These are phyloP conservation scores for Syncephalastrum sp. DNA, from an alignment of 371 early-diverging fungal species.

Conservation along the genomic window DNA sequence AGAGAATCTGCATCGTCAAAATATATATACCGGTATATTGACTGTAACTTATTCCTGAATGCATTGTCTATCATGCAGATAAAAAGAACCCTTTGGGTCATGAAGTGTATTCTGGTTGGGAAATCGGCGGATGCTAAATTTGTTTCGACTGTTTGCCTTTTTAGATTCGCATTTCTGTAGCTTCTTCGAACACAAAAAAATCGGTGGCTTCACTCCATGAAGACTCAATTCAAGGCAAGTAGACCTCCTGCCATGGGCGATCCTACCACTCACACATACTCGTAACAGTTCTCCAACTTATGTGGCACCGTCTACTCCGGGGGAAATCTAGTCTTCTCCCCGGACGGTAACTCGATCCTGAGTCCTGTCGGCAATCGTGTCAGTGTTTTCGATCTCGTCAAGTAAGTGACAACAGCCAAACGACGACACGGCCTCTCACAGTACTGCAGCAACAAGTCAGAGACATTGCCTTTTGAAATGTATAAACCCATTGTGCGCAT, in stretches of 20 bases:
- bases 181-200: no score
- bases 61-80: no score
- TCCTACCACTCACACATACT: background rate
- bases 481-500: slow-evolving; percentile 84
- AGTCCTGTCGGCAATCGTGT: slow-evolving; percentile 97
- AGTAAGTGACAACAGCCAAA: slow-evolving; percentile 51
- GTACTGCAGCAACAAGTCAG: slow-evolving; percentile 77
- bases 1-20: no score
- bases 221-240: slow-evolving; percentile 8
- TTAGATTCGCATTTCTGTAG: no score
- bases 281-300: slow-evolving; percentile 79
- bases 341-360: slow-evolving; percentile 91
- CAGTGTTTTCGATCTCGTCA: slow-evolving; percentile 92
- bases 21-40: no score
- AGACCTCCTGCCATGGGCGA: background rate
- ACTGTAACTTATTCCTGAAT: no score
- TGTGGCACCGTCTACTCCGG: slow-evolving; percentile 95
- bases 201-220: slow-evolving; percentile 3
- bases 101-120: no score
- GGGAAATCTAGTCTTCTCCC: slow-evolving; percentile 93
- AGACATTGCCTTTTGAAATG: slow-evolving; percentile 92
- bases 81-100: no score
- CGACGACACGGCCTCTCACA: background rate
- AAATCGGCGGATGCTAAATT: no score
- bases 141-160: no score